Conservation (phyloP, 2,329 filamentous ascomycete species). For the Aureobasidium mangrovei region DNA sequence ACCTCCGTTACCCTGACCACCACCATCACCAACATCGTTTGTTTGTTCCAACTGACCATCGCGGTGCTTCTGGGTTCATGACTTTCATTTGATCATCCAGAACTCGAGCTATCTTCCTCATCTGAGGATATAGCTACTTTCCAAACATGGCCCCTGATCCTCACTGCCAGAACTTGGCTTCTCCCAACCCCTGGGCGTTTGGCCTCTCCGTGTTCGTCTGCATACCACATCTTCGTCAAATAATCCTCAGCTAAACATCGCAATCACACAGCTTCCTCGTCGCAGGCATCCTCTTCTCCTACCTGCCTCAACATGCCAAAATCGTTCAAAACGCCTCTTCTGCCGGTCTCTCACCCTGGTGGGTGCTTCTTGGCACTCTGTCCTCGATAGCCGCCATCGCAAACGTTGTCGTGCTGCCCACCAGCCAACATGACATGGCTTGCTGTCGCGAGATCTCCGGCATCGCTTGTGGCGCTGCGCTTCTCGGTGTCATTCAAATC, state of each 20-base stretch:
- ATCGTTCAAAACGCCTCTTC: constrained; percentile 80
- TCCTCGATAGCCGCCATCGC: constrained; percentile 78
- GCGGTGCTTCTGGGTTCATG: too few species aligned
- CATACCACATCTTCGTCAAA: background rate
- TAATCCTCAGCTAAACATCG: background rate
- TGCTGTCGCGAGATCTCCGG: constrained; percentile 77
- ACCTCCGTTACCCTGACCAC: too few species aligned
- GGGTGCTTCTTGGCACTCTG: constrained; percentile 85
- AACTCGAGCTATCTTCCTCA: too few species aligned
- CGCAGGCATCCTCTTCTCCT: constrained; percentile 81
- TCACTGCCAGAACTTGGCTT: constrained; percentile 17
- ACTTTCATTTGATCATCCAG: too few species aligned
- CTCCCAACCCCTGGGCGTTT: constrained; percentile 16
- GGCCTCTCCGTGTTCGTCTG: constrained; percentile 15
- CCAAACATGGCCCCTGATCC: constrained; percentile 9
- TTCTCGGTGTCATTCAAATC: constrained; percentile 85
- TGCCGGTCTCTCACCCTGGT: constrained; percentile 91
- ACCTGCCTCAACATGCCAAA: constrained; percentile 87
- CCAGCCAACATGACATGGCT: constrained; percentile 69
- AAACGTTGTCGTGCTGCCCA: constrained; percentile 83
- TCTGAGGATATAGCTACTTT: too few species aligned
- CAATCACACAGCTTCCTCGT: constrained; percentile 56
- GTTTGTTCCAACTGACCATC: too few species aligned
- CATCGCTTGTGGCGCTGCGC: constrained; percentile 74
- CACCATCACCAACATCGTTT: too few species aligned